A percentile compares a stretch with the other conserved stretches of the same genome.
Evolutionary conservation across 805 yeast species (phyloP).

Genomic region (Suhomyces vadensis): DNA sequence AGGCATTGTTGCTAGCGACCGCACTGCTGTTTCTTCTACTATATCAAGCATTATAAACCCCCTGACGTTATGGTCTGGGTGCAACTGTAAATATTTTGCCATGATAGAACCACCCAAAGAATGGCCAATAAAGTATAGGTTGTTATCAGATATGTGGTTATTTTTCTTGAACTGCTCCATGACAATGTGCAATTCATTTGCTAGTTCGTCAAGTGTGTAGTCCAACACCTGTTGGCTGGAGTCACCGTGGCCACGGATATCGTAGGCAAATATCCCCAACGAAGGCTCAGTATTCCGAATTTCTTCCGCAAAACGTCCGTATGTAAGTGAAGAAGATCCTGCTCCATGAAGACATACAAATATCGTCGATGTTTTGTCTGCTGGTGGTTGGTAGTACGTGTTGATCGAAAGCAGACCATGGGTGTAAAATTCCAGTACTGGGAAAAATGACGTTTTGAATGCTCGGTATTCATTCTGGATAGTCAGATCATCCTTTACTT

Average conservation of each 20-base stretch:
- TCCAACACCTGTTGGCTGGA: slow-evolving; percentile 19
- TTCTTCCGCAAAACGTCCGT: slow-evolving; percentile 51
- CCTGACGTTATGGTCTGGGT: slow-evolving; percentile 36
- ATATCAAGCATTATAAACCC: slow-evolving; percentile 87
- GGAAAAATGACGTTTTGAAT: slow-evolving; percentile 18
- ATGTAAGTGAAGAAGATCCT: slow-evolving; percentile 84
- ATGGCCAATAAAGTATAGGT: slow-evolving; percentile 76
- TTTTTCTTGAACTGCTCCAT: slow-evolving; percentile 35
- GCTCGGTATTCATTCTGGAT: background rate
- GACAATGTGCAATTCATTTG: slow-evolving; percentile 57
- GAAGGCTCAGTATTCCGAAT: slow-evolving; percentile 22
- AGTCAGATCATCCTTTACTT: background rate
- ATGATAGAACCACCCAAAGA: slow-evolving; percentile 90
- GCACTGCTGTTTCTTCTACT: slow-evolving; percentile 88
- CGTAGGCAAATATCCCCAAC: slow-evolving; percentile 70
- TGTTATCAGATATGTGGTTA: slow-evolving; percentile 15
- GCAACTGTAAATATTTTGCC: slow-evolving; percentile 47
- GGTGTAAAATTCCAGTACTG: slow-evolving; percentile 18
- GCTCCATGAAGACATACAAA: slow-evolving; percentile 92
- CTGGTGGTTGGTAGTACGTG: slow-evolving; percentile 60
- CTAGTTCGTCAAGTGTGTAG: slow-evolving; percentile 52
- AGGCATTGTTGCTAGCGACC: slow-evolving; percentile 67
- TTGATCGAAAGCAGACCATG: slow-evolving; percentile 26
- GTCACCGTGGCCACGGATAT: slow-evolving; percentile 83
- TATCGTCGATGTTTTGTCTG: slow-evolving; percentile 45